Percentiles rank a stretch among this genome's conserved stretches.
Conservation (phyloP, 1,284 basidiomycete species). For the Puccinia hordei region DNA sequence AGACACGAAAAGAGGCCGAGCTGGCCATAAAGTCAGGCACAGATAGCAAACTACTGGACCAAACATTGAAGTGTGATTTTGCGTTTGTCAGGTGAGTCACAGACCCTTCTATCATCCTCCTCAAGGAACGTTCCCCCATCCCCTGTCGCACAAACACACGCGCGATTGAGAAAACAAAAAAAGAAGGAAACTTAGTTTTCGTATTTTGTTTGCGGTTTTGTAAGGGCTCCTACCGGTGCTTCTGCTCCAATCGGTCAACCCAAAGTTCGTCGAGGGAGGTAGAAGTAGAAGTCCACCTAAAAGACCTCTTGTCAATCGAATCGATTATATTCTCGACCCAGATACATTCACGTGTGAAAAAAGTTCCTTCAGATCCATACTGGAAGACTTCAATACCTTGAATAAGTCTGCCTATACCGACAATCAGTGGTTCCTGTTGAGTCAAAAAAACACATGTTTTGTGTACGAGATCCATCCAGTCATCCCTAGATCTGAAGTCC, state of each 20-base stretch:
- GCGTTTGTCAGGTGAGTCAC: conserved; percentile 82
- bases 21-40: conserved; percentile 82
- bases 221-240: conserved; percentile 29
- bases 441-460: too few relatives aligned
- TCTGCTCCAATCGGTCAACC: conserved; percentile 17
- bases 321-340: conserved; percentile 11
- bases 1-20: conserved; percentile 87
- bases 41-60: conserved; percentile 80
- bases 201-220: not conserved
- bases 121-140: conserved; percentile 16
- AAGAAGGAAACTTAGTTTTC: not conserved
- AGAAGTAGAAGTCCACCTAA: conserved; percentile 51
- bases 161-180: too few relatives aligned
- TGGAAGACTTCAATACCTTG: too few relatives aligned
- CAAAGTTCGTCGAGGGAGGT: conserved; percentile 42
- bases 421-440: too few relatives aligned
- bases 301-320: conserved; percentile 46
- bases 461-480: too few relatives aligned
- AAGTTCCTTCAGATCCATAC: too few relatives aligned
- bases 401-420: too few relatives aligned
- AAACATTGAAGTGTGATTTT: conserved; percentile 87
- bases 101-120: conserved; percentile 27
- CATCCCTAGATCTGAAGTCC: too few relatives aligned
- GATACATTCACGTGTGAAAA: too few relatives aligned
- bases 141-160: not conserved